These are phyloP conservation scores for Paraphoma sp. DNA, from an alignment of 2,329 filamentous ascomycete species.

Conservation along the genomic window DNA sequence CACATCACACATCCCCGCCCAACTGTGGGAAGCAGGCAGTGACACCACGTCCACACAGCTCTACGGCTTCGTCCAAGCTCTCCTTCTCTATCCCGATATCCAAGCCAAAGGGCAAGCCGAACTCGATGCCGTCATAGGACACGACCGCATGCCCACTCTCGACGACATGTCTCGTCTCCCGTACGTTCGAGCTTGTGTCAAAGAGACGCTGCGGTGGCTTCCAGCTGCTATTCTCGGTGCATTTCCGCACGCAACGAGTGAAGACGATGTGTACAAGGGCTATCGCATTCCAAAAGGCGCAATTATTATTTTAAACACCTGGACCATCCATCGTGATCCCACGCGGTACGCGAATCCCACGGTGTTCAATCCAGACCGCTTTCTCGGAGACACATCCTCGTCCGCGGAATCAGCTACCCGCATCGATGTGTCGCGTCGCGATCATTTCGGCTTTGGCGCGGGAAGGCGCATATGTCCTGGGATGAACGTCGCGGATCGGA, in stretches of 20 bases:
- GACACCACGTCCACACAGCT: constrained; percentile 21
- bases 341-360: constrained; percentile 48
- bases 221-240: constrained; percentile 58
- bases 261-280: constrained; percentile 54
- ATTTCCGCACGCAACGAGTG: constrained; percentile 55
- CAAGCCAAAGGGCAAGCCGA: constrained; percentile 55
- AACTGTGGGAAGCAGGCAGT: constrained; percentile 20
- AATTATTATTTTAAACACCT: constrained; percentile 57
- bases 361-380: constrained; percentile 52
- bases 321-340: constrained; percentile 57
- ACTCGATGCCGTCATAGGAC: constrained; percentile 49
- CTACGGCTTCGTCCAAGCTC: constrained; percentile 41
- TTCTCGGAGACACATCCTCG: constrained; percentile 27
- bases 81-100: constrained; percentile 57
- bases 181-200: constrained; percentile 61
- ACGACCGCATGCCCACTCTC: constrained; percentile 41
- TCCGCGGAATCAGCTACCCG: background rate
- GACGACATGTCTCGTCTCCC: constrained; percentile 49
- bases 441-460: constrained; percentile 45
- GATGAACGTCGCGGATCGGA: constrained; percentile 37
- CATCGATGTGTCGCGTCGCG: constrained; percentile 12
- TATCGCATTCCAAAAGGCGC: constrained; percentile 56
- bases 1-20: constrained; percentile 13
- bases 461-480: constrained; percentile 44
- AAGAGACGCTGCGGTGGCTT: constrained; percentile 64